These are phyloP conservation scores for Russula sp. DNA, from an alignment of 768 basidiomycete species.

Conservation along the genomic window DNA sequence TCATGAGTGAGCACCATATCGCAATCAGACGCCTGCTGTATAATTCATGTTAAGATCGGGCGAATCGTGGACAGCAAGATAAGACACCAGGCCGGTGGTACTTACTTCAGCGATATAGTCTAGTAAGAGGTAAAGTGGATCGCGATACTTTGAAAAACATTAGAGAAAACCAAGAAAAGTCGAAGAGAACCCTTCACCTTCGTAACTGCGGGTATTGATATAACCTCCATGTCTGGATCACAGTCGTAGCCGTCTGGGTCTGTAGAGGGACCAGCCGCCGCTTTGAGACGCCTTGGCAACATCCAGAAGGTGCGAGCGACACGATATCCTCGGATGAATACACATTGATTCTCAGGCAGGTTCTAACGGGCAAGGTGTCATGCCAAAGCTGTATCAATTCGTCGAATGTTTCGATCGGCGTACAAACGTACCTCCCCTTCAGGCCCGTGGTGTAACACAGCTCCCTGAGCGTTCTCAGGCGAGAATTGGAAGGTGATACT, in stretches of 20 bases:
- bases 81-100: neutral
- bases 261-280: neutral
- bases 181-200: neutral
- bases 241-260: neutral
- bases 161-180: neutral
- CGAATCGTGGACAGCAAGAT: neutral
- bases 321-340: neutral
- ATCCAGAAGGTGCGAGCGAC: neutral
- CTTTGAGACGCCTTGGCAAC: neutral
- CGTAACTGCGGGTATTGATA: neutral
- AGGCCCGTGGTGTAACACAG: neutral
- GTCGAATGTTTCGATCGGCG: neutral
- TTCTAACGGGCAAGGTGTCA: neutral
- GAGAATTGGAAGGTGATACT: neutral
- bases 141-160: constrained; percentile 1
- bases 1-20: constrained; percentile 11
- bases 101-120: neutral
- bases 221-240: neutral
- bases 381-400: neutral
- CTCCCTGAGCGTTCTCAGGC: neutral
- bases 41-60: neutral
- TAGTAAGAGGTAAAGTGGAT: neutral
- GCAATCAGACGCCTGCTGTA: constrained; percentile 2
- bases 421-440: neutral
- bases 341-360: constrained; percentile 1